Evolutionary conservation across 2,329 filamentous ascomycete species (phyloP), one percentile per base, ranked within the genome.

Genomic region (Hypocreales sp.): DNA sequence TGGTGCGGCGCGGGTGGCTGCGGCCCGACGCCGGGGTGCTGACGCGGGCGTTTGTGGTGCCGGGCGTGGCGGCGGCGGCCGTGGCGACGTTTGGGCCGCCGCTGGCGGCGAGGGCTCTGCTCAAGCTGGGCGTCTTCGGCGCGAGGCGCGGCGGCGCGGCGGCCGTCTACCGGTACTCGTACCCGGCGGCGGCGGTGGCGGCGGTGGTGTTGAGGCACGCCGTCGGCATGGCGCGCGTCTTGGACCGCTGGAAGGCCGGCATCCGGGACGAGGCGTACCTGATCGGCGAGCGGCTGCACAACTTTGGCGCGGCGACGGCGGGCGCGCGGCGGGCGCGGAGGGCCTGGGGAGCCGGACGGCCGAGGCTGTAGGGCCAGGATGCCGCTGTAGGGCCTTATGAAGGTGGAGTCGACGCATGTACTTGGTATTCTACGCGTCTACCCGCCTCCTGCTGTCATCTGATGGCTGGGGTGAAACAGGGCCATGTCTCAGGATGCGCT

Each of bases 201-300:
- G 58, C 64, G 3, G 40, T 67, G 5, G 42, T 51, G 4, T 41
- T 58, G 4, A 50, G 40, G 30, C 50, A 62, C 17, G 46, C 55
- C 2, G 44, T 67, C 44, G 62, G 65, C 8, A 46, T 76, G n/a
- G 44, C 67, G 7, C 55, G 65, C 24, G 66, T 82, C 28, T 66
- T 90, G 27, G 67, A 69, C 25, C 59, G 71, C 13, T 95, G 87
- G 86, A 72, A 80, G 41, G 64, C 74, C 31, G 71, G 77, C 31
- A 83, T 98, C 25, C 65, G 83, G 21, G 92, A 98, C 49, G 92
- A 98, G 53, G 86, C 92, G 1, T 98, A 98, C 49, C 60, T 98
- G 24, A 90, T 95, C 45, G 90, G 90, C 3, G 87, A 98, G 56
- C 61, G 86, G 33, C 55, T 98, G 44, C 92, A 98, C 56, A 98